A percentile compares a stretch with the other conserved stretches of the same genome.
These are phyloP conservation scores for Mesotaenium endlicherianum DNA, from an alignment of 139 green algal genomes.

Conservation along the genomic window DNA sequence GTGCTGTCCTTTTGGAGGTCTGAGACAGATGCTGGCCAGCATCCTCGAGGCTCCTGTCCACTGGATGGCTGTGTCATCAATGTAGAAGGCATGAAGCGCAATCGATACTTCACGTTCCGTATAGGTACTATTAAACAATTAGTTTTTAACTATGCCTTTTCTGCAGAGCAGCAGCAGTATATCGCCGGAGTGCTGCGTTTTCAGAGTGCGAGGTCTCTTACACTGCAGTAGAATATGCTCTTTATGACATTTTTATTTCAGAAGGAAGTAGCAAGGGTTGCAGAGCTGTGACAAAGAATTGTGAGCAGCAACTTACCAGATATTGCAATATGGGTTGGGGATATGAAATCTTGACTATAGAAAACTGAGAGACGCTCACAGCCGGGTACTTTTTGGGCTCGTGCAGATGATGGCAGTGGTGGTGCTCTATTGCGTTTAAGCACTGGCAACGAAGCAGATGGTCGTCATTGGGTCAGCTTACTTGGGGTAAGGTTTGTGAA, in stretches of 20 bases:
- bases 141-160: neutral
- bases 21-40: neutral
- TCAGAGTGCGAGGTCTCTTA: neutral
- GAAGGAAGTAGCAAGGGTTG: neutral
- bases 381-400: too few species aligned
- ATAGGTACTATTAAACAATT: neutral
- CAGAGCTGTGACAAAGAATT: neutral
- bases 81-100: neutral
- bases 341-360: too few species aligned
- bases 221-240: neutral
- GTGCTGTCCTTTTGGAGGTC: neutral
- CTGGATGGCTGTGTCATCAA: neutral
- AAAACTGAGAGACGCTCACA: too few species aligned
- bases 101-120: neutral
- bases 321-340: neutral
- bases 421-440: neutral
- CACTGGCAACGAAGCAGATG: neutral
- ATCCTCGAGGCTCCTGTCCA: neutral
- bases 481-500: neutral
- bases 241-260: conserved; percentile 14
- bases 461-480: neutral
- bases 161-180: neutral
- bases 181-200: neutral
- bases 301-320: neutral
- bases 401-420: neutral